phyloP scores from a whole-genome alignment of 2,329 filamentous ascomycete genomes.

The Claviceps fusiformis region DNA sequence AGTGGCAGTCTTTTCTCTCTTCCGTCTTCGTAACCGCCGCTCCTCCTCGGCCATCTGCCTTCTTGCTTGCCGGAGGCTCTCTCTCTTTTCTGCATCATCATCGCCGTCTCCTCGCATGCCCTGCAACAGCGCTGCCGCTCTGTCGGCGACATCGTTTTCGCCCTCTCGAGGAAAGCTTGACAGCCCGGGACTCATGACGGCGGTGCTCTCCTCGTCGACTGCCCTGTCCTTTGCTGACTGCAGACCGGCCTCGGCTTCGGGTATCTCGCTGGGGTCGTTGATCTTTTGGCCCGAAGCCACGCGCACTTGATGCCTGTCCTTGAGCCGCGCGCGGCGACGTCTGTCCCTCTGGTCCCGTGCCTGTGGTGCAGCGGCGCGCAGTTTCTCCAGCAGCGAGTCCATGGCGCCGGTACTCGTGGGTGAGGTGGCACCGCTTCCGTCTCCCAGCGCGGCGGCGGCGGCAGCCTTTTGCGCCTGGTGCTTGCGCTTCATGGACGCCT shows the following conservation, averaged over 20 bases:
- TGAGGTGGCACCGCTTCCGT: slow-evolving; percentile 39
- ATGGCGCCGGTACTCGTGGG: slow-evolving; percentile 77
- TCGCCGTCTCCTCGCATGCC: slow-evolving; percentile 60
- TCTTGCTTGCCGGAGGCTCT: slow-evolving; percentile 45
- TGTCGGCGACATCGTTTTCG: slow-evolving; percentile 67
- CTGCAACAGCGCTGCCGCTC: slow-evolving; percentile 71
- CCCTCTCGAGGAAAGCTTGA: slow-evolving; percentile 28
- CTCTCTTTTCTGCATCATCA: slow-evolving; percentile 37
- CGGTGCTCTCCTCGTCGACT: slow-evolving; percentile 34
- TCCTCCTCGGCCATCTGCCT: slow-evolving; percentile 72
- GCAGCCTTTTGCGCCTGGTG: slow-evolving; percentile 51
- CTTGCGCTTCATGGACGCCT: slow-evolving; percentile 87
- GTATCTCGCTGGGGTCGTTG: slow-evolving; percentile 52
- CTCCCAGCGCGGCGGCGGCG: slow-evolving; percentile 16
- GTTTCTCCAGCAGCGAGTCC: slow-evolving; percentile 89
- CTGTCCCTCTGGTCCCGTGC: slow-evolving; percentile 79
- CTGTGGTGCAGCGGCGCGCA: slow-evolving; percentile 84
- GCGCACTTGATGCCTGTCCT: slow-evolving; percentile 81
- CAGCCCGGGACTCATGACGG: slow-evolving; percentile 35
- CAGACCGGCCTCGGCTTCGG: slow-evolving; percentile 35
- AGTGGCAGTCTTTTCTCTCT: slow-evolving; percentile 44
- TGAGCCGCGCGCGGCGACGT: slow-evolving; percentile 71
- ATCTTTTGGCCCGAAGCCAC: slow-evolving; percentile 81
- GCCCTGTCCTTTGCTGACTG: slow-evolving; percentile 18
- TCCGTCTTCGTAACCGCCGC: slow-evolving; percentile 49